phyloP scores from a whole-genome alignment of 2,329 filamentous ascomycete genomes.

The Trichoderma sp. region DNA sequence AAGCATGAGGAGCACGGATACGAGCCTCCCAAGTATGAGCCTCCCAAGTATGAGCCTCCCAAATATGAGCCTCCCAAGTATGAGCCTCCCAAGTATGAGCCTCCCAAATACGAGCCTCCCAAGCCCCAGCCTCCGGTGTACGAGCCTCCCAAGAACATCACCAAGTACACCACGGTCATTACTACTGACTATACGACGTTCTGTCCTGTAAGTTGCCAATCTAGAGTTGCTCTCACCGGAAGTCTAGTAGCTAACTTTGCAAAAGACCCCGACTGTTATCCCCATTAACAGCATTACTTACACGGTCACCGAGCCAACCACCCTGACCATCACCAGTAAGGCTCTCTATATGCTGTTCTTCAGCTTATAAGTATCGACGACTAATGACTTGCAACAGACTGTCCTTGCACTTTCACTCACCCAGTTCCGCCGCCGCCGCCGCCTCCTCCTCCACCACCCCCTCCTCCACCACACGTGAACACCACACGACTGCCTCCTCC shows the following conservation, averaged over 20 bases:
- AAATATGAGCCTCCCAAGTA: not conserved
- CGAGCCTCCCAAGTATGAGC: not conserved
- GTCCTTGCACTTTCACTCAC: slow-evolving; percentile 48
- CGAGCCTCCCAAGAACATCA: not conserved
- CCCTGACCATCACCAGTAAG: slow-evolving; percentile 50
- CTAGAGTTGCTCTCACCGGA: not conserved
- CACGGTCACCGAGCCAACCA: slow-evolving; percentile 46
- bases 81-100: not conserved
- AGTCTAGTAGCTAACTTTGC: not conserved
- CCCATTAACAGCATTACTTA: slow-evolving; percentile 47
- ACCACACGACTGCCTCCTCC: slow-evolving; percentile 14
- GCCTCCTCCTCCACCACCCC: slow-evolving; percentile 21
- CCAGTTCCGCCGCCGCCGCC: slow-evolving; percentile 17
- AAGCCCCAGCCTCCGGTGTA: not conserved
- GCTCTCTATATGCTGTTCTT: not conserved
- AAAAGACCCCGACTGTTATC: slow-evolving; percentile 37
- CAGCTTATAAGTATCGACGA: not conserved
- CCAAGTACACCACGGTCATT: slow-evolving; percentile 41
- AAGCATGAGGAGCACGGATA: not conserved
- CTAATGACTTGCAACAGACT: slow-evolving; percentile 44
- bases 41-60: not conserved
- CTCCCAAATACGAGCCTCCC: not conserved
- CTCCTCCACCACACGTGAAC: not conserved
- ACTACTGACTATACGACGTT: slow-evolving; percentile 44
- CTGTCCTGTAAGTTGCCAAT: slow-evolving; percentile 45